These are phyloP conservation scores for Alloteropsis angusta DNA, from an alignment of 202 grass and related monocot species.

Conservation along the genomic window DNA sequence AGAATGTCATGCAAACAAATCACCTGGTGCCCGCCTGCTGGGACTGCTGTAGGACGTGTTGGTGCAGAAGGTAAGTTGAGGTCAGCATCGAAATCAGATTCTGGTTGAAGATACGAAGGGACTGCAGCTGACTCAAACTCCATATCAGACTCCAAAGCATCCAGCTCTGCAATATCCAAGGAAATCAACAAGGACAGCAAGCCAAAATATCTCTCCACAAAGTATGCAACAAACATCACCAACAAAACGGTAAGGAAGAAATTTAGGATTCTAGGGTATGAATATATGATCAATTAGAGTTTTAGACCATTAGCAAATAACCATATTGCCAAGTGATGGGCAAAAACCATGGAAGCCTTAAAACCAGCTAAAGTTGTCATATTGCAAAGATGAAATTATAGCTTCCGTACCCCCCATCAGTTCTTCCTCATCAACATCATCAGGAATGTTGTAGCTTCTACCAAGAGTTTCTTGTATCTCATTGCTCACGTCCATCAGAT, in stretches of 20 bases:
- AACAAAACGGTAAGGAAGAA: neutral
- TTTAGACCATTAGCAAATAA: neutral
- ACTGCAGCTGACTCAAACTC: constrained; percentile 62
- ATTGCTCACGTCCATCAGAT: constrained; percentile 85
- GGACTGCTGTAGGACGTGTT: constrained; percentile 40
- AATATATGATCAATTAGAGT: neutral
- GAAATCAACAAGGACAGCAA: neutral
- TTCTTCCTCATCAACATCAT: constrained; percentile 92
- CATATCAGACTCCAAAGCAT: constrained; percentile 87
- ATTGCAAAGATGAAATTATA: neutral
- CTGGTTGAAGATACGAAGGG: constrained; percentile 85
- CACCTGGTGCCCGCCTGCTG: constrained; percentile 40
- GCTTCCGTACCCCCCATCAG: constrained; percentile 73
- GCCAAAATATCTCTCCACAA: neutral
- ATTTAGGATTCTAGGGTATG: neutral
- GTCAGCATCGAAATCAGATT: constrained; percentile 55
- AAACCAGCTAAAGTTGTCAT: neutral
- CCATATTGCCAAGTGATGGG: neutral
- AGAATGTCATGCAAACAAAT: neutral
- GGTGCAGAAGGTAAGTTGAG: constrained; percentile 70
- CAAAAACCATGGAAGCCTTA: neutral
- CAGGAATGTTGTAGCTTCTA: constrained; percentile 88
- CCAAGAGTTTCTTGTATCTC: constrained; percentile 95
- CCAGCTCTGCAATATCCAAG: constrained; percentile 44
- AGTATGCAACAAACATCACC: neutral